Percentiles rank a stretch among this genome's conserved stretches.
Conservation (phyloP, 306 rosid genomes). For the Begonia loranthoides region DNA sequence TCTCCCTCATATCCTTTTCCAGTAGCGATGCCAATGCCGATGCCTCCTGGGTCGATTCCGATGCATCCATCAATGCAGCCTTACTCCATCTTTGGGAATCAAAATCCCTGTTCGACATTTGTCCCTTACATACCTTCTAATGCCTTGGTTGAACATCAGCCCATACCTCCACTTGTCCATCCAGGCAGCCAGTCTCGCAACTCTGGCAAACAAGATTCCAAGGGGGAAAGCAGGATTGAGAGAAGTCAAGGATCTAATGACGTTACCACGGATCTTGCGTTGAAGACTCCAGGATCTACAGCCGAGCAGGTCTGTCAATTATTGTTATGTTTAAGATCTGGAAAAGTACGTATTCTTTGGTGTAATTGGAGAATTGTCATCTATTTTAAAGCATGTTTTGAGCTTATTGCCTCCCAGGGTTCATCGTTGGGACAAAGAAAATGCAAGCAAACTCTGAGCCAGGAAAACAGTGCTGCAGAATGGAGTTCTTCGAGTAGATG, state of each 20-base stretch:
- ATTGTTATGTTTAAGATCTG: neutral
- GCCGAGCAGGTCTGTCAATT: slow-evolving; percentile 50
- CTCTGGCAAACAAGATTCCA: slow-evolving; percentile 37
- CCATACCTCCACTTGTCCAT: slow-evolving; percentile 32
- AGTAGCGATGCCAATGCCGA: slow-evolving; percentile 24
- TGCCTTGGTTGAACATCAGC: slow-evolving; percentile 51
- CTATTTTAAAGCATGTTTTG: too few species aligned
- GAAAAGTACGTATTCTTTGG: too few species aligned
- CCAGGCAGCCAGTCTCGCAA: slow-evolving; percentile 33
- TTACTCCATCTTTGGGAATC: slow-evolving; percentile 21
- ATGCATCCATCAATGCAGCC: slow-evolving; percentile 37
- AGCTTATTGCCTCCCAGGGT: slow-evolving; percentile 27
- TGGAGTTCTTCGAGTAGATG: slow-evolving; percentile 58
- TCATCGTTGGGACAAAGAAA: slow-evolving; percentile 32
- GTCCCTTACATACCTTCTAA: slow-evolving; percentile 54
- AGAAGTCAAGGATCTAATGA: slow-evolving; percentile 38
- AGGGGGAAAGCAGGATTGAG: slow-evolving; percentile 38
- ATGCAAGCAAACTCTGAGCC: slow-evolving; percentile 24
- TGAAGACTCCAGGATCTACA: slow-evolving; percentile 71
- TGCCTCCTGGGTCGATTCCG: slow-evolving; percentile 29
- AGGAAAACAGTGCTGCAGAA: slow-evolving; percentile 29
- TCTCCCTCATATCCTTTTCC: slow-evolving; percentile 35
- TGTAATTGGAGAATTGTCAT: too few species aligned
- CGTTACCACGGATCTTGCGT: slow-evolving; percentile 53
- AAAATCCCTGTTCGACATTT: slow-evolving; percentile 44